Conservation (phyloP, 345 rosid species). For the Eucalyptus pauciflora region DNA sequence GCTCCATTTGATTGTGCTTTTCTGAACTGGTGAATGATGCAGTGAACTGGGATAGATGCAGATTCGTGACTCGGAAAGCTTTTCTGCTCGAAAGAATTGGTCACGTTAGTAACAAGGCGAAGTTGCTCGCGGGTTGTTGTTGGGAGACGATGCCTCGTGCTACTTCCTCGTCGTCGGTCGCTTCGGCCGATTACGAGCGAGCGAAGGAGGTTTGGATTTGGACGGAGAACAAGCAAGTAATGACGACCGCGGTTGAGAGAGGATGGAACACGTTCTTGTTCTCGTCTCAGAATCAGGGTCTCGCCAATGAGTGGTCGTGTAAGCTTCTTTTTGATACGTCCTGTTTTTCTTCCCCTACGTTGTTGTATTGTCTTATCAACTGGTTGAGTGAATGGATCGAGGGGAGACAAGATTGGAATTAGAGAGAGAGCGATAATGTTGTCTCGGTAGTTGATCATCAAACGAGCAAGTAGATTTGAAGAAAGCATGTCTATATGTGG, state of each 20-base stretch:
- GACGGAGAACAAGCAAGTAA: slow-evolving; percentile 63
- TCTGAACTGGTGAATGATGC: neutral
- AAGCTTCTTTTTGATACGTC: neutral
- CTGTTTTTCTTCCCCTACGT: neutral
- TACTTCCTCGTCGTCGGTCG: slow-evolving; percentile 5
- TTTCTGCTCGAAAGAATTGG: neutral
- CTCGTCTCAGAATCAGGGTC: slow-evolving; percentile 21
- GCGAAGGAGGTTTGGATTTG: slow-evolving; percentile 76
- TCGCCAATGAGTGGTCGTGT: slow-evolving; percentile 80
- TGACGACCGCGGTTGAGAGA: slow-evolving; percentile 79
- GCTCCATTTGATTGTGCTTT: neutral
- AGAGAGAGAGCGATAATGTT: neutral
- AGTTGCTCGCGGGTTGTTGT: neutral
- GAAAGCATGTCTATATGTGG: neutral
- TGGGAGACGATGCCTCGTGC: neutral
- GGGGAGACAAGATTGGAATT: neutral
- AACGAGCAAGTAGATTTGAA: neutral
- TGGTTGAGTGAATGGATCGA: neutral
- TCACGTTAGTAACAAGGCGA: neutral
- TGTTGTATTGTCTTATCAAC: neutral
- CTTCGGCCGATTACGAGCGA: slow-evolving; percentile 9
- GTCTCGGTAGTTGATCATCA: neutral
- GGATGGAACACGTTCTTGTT: slow-evolving; percentile 89
- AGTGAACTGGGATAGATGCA: slow-evolving; percentile 10
- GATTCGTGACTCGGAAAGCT: neutral